phyloP scores from a whole-genome alignment of 2,329 filamentous ascomycete species.

The Cephalotrichum gorgonifer region DNA sequence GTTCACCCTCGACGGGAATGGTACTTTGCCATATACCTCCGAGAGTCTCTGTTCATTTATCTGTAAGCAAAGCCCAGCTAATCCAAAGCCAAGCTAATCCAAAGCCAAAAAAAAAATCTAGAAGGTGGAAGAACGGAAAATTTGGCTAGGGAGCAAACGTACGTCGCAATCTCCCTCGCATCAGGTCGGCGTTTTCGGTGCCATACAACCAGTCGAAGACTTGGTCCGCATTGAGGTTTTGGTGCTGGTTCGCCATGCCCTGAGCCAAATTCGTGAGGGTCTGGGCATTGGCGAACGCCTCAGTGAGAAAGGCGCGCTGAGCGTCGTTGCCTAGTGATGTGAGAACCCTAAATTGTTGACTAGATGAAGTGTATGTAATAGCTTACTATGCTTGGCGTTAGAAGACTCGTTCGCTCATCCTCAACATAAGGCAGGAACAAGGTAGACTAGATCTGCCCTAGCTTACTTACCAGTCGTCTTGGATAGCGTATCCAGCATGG shows the following conservation, averaged over 20 bases:
- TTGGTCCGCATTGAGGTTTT: neutral
- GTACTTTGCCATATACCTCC: too few species aligned
- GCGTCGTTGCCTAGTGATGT: neutral
- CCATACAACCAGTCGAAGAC: neutral
- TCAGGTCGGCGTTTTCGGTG: neutral
- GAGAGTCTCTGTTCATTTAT: too few species aligned
- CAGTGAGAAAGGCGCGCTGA: neutral
- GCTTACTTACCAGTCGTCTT: constrained; percentile 4
- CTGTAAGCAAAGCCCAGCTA: too few species aligned
- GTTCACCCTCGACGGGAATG: too few species aligned
- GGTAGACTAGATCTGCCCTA: neutral
- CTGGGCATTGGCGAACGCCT: neutral
- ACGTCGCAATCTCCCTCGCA: neutral
- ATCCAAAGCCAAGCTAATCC: too few species aligned
- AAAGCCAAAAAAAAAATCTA: neutral
- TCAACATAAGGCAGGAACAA: neutral
- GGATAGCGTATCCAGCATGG: neutral
- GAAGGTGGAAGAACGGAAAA: neutral
- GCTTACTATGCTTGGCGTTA: constrained; percentile 1
- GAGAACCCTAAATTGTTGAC: neutral
- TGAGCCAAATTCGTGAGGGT: neutral
- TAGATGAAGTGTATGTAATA: neutral
- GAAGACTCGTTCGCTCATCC: neutral
- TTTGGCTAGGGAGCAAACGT: neutral
- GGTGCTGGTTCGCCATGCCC: neutral